Evolutionary conservation across 148 eudicot species (phyloP), one percentile per base, ranked within the genome.

Genomic region (Camellia granthamiana): DNA sequence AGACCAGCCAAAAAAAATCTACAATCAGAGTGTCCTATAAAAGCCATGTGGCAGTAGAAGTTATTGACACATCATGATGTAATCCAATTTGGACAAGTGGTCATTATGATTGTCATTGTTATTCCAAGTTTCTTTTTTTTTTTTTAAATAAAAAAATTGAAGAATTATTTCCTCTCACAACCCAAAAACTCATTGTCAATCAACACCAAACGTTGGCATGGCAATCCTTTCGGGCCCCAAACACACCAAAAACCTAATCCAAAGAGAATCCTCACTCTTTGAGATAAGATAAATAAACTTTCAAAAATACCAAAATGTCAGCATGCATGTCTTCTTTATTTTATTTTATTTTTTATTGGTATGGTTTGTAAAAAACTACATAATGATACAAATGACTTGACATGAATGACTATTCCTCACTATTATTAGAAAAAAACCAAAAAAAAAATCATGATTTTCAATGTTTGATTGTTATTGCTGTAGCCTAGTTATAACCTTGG

Each of bases 201-300:
- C 78, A 60, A 14, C 78, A 12, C 42, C 76, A 60, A 30, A 0
- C 0, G 23, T 23, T 23, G 23, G 23, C 23, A 23, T 55, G 46
- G n/a, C 77, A 55, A 74, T 74, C 47, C 63, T 14, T 54, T 12
- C 60, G 51, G 78, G 78, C 3, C 54, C 78, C 49, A 59, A 41
- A 46, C 18, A 44, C 6, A 70, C 21, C 74, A 44, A 44, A 44
- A 75, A 75, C 66, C 51, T 75, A 59, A 75, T 75, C 78, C 78
- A 75, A 75, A 75, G 63, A 58, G 67, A 30, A 75, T 60, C 65
- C 19, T 59, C 52, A 41, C 78, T 59, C 15, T 75, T 41, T 59
- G 8, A 23, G 78, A 75, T 75, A 75, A 60, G 78, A 59, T 59
- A 30, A 16, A 7, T 1, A 4, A 3, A 2, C 46, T 71, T 71